Percentiles rank a stretch among this genome's conserved stretches.
phyloP scores from a whole-genome alignment of 2,329 filamentous ascomycete species.

The Ophiocordyceps sinensis region DNA sequence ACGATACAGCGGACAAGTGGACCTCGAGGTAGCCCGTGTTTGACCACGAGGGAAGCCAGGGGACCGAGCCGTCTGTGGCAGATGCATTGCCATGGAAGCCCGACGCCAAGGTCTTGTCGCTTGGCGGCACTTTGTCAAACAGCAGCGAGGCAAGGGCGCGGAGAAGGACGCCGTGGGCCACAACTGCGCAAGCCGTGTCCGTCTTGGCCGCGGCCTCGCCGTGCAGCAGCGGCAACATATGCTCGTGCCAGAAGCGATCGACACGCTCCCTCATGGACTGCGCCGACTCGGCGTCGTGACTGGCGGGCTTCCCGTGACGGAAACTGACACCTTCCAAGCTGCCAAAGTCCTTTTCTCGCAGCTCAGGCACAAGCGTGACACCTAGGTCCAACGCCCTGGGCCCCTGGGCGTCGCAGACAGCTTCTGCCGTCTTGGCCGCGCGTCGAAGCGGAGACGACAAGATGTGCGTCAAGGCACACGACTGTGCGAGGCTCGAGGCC shows the following conservation, averaged over 20 bases:
- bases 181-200: slow-evolving; percentile 39
- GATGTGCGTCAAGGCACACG: slow-evolving; percentile 38
- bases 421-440: slow-evolving; percentile 55
- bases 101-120: slow-evolving; percentile 4
- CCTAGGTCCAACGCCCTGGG: slow-evolving; percentile 1
- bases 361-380: slow-evolving; percentile 18
- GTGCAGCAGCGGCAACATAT: slow-evolving; percentile 40
- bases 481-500: slow-evolving; percentile 41
- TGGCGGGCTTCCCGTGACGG: slow-evolving; percentile 18
- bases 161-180: slow-evolving; percentile 75
- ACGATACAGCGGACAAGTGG: slow-evolving; percentile 5
- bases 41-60: slow-evolving; percentile 26
- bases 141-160: slow-evolving; percentile 52
- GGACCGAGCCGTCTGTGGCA: neutral
- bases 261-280: slow-evolving; percentile 51
- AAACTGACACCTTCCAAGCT: slow-evolving; percentile 52
- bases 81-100: neutral
- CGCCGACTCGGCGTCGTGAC: slow-evolving; percentile 47
- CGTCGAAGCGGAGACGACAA: slow-evolving; percentile 70
- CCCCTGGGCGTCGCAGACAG: slow-evolving; percentile 39
- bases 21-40: slow-evolving; percentile 36
- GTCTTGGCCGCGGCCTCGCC: slow-evolving; percentile 1
- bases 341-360: slow-evolving; percentile 66
- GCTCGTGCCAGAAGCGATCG: slow-evolving; percentile 48
- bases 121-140: slow-evolving; percentile 31